These are phyloP conservation scores for Russula compacta DNA, from an alignment of 768 basidiomycete species.

Conservation along the genomic window DNA sequence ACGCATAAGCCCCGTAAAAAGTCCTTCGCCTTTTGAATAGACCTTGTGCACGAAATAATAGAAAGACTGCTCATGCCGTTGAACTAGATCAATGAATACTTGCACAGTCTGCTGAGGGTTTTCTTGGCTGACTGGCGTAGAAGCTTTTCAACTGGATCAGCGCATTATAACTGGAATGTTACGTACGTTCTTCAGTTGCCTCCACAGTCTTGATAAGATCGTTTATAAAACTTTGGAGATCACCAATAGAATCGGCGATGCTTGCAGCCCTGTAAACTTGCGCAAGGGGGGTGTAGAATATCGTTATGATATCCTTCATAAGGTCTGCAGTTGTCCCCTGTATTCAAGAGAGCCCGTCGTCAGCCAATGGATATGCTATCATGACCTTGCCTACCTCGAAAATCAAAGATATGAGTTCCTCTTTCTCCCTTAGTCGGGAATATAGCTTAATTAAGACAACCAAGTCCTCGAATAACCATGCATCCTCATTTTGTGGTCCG, in stretches of 20 bases:
- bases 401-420: conserved; percentile 85
- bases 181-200: conserved; percentile 78
- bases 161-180: background rate
- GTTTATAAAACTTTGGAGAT: conserved; percentile 88
- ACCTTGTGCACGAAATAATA: conserved; percentile 98
- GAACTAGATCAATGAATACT: conserved; percentile 85
- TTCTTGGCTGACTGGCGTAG: conserved; percentile 57
- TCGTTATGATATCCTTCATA: conserved; percentile 96
- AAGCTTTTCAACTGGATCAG: background rate
- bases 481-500: conserved; percentile 89
- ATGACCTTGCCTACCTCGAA: conserved; percentile 65
- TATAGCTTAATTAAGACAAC: conserved; percentile 72
- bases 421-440: conserved; percentile 73
- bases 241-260: conserved; percentile 86
- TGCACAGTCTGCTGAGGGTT: conserved; percentile 85
- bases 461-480: conserved; percentile 93
- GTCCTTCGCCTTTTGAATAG: conserved; percentile 88
- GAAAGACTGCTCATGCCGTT: conserved; percentile 91
- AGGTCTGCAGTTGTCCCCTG: conserved; percentile 93
- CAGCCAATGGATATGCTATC: background rate
- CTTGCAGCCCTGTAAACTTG: conserved; percentile 97
- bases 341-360: background rate
- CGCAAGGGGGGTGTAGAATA: conserved; percentile 94
- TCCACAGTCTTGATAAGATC: conserved; percentile 95
- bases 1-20: conserved; percentile 89